Conservation (phyloP, 2,329 filamentous ascomycete genomes). For the Diaporthe capsici region DNA sequence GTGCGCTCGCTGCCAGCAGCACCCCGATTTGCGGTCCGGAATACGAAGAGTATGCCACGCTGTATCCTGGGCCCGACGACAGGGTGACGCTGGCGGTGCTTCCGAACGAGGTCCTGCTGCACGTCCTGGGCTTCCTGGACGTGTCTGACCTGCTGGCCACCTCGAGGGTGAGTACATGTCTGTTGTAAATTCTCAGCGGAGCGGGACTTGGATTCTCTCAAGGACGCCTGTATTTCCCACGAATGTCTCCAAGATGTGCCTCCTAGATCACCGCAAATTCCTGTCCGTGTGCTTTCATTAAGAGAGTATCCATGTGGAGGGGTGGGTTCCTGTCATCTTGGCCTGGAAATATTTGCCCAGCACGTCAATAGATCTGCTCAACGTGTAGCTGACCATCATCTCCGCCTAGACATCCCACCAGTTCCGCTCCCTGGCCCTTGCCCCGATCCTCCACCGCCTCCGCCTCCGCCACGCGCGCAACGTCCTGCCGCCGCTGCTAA, state of each 20-base stretch:
- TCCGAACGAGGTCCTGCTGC: constrained; percentile 70
- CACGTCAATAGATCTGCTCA: neutral
- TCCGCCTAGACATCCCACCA: constrained; percentile 69
- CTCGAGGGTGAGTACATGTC: constrained; percentile 65
- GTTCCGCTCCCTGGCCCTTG: constrained; percentile 72
- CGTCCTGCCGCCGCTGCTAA: constrained; percentile 68
- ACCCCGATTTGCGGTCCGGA: neutral
- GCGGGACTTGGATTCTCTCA: neutral
- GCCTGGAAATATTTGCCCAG: neutral
- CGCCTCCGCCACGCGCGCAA: constrained; percentile 71
- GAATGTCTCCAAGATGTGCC: no score
- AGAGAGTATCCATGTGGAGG: neutral
- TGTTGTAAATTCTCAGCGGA: neutral
- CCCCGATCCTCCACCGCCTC: constrained; percentile 75
- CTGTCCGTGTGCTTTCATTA: neutral
- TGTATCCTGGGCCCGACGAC: constrained; percentile 1
- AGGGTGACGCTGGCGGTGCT: constrained; percentile 55
- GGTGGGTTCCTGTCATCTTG: neutral
- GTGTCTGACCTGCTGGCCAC: constrained; percentile 68
- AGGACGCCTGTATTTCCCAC: neutral
- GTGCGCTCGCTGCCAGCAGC: neutral
- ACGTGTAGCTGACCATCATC: constrained; percentile 12
- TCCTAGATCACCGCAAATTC: neutral
- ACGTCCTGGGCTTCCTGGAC: constrained; percentile 69
- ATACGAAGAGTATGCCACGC: neutral